Evolutionary conservation across 495 filamentous ascomycete species (phyloP).

Genomic region (Eremomyces bilateralis): DNA sequence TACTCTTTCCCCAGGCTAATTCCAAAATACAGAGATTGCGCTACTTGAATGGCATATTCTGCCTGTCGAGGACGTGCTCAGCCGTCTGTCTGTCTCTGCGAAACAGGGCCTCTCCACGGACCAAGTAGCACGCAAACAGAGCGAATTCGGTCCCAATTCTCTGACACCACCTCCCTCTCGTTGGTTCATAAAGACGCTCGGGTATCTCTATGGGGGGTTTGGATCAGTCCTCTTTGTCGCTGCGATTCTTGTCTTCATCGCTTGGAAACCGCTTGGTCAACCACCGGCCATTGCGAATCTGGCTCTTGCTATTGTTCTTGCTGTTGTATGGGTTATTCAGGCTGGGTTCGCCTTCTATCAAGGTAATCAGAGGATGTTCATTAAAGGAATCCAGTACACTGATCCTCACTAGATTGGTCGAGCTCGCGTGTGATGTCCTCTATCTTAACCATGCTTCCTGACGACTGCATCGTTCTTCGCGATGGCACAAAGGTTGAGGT

Average conservation of each 20-base stretch:
- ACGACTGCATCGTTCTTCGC: constrained; percentile 37
- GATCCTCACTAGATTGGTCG: constrained; percentile 13
- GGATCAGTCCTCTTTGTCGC: constrained; percentile 40
- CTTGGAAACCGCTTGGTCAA: constrained; percentile 47
- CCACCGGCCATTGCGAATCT: constrained; percentile 43
- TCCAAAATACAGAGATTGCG: constrained; percentile 23
- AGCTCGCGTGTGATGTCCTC: constrained; percentile 18
- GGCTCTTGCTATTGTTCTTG: constrained; percentile 40
- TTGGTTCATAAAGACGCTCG: constrained; percentile 31
- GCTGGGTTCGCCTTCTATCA: constrained; percentile 31
- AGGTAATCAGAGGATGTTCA: neutral
- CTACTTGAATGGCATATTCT: constrained; percentile 34
- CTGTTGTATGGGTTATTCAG: constrained; percentile 43
- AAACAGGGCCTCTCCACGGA: constrained; percentile 28
- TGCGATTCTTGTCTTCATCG: constrained; percentile 40
- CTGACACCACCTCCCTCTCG: constrained; percentile 35
- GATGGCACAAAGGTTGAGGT: constrained; percentile 28
- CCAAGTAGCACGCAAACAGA: constrained; percentile 24
- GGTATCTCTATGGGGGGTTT: constrained; percentile 54
- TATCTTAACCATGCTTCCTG: constrained; percentile 34
- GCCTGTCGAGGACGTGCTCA: constrained; percentile 28
- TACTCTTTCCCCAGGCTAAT: too few relatives aligned
- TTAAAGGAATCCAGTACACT: neutral
- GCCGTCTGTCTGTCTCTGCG: constrained; percentile 28
- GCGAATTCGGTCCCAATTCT: constrained; percentile 38